Evolutionary conservation across 192 early-diverging fungal species (phyloP).

Genomic region (Coemansia sp.): DNA sequence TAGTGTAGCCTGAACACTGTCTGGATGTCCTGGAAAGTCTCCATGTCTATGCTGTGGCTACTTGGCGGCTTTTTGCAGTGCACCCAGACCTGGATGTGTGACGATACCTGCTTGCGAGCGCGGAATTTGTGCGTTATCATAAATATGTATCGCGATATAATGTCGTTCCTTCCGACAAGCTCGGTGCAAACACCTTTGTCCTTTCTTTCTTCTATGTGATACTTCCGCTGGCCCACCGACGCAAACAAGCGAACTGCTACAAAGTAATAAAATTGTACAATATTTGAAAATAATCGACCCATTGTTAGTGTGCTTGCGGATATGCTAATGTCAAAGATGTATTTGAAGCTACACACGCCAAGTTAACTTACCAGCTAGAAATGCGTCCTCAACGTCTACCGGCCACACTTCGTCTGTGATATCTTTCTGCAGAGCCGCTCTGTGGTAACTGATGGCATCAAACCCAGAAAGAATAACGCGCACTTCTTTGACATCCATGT

Average conservation of each 20-base stretch:
- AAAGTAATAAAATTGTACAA: background rate
- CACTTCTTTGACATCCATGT: constrained; percentile 43
- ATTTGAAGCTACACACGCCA: background rate
- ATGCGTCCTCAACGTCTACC: constrained; percentile 33
- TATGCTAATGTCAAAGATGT: background rate
- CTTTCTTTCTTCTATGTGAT: constrained; percentile 41
- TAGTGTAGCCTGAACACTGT: constrained; percentile 38
- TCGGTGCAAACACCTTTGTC: constrained; percentile 19
- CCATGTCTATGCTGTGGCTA: constrained; percentile 37
- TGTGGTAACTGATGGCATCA: constrained; percentile 31
- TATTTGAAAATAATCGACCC: background rate
- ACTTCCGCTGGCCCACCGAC: constrained; percentile 43
- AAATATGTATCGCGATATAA: constrained; percentile 73
- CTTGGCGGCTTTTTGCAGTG: constrained; percentile 64
- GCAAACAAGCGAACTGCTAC: constrained; percentile 38
- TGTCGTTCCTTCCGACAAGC: constrained; percentile 66
- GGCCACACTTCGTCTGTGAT: constrained; percentile 45
- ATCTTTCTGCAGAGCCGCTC: constrained; percentile 19
- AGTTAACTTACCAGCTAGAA: constrained; percentile 25
- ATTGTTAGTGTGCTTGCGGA: background rate
- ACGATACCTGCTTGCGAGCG: constrained; percentile 77
- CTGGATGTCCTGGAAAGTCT: constrained; percentile 37
- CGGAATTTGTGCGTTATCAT: constrained; percentile 64
- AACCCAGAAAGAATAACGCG: constrained; percentile 28
- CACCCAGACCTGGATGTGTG: constrained; percentile 76